Conservation (phyloP, 1,139 yeast genomes). For the Taphrina betulina region DNA sequence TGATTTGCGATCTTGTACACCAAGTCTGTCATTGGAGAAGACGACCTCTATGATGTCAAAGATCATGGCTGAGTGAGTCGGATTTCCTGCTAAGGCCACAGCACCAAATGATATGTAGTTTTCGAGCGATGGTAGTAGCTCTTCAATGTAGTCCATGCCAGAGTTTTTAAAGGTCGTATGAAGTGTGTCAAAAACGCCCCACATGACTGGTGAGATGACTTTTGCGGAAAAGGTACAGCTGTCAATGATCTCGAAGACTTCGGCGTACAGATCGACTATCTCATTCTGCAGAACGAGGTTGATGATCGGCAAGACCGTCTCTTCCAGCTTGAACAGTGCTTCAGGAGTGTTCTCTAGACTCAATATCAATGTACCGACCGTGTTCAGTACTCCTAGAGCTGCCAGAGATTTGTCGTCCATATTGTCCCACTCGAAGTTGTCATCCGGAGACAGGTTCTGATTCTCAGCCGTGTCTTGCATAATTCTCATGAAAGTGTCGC, state of each 20-base stretch:
- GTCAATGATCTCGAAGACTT: conserved; percentile 79
- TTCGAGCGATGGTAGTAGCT: conserved; percentile 69
- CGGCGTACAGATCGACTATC: conserved; percentile 52
- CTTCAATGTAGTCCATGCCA: conserved; percentile 67
- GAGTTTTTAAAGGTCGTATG: conserved; percentile 55
- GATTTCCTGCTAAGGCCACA: conserved; percentile 48
- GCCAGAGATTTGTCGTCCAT: conserved; percentile 79
- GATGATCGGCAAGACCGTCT: conserved; percentile 70
- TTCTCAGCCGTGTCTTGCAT: conserved; percentile 64
- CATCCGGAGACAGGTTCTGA: conserved; percentile 42
- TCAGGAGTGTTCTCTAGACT: conserved; percentile 81
- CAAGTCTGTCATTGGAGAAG: conserved; percentile 47
- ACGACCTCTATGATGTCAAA: conserved; percentile 46
- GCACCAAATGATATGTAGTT: conserved; percentile 76
- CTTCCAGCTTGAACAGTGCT: conserved; percentile 66
- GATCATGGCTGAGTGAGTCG: conserved; percentile 45
- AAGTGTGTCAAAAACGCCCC: conserved; percentile 66
- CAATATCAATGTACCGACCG: conserved; percentile 80
- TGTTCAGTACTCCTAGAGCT: conserved; percentile 80
- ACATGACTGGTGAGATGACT: conserved; percentile 68
- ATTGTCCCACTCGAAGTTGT: conserved; percentile 49
- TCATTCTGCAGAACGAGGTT: conserved; percentile 62
- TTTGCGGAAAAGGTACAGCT: conserved; percentile 77
- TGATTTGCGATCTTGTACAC: conserved; percentile 52
- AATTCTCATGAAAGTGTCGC: conserved; percentile 74